These are phyloP conservation scores for Smithsoniella earleae DNA, from an alignment of 163 green algal species.

Conservation along the genomic window DNA sequence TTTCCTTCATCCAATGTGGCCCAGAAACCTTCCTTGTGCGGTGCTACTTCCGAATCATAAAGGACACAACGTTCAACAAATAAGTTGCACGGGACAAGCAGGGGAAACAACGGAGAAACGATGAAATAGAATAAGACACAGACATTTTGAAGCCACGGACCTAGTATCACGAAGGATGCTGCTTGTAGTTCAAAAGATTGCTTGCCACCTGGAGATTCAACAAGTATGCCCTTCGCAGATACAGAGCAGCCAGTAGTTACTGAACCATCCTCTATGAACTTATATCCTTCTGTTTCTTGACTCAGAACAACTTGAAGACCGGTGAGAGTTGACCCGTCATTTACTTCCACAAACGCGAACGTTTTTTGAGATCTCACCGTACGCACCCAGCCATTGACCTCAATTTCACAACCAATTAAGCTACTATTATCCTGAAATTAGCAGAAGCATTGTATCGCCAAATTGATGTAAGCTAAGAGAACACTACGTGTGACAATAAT, in stretches of 20 bases:
- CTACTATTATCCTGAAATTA: background rate
- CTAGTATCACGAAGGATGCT: conserved; percentile 18
- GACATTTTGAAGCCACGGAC: too few species aligned
- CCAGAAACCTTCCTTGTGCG: too few species aligned
- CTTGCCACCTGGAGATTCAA: conserved; percentile 30
- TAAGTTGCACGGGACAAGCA: too few species aligned
- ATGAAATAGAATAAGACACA: too few species aligned
- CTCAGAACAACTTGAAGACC: conserved; percentile 52
- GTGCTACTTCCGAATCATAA: too few species aligned
- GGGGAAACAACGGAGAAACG: background rate
- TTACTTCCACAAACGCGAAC: conserved; percentile 60
- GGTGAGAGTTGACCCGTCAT: conserved; percentile 48
- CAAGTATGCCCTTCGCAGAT: conserved; percentile 31
- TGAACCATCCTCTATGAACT: conserved; percentile 36
- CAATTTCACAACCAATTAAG: conserved; percentile 25
- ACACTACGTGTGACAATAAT: too few species aligned
- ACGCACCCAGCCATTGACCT: conserved; percentile 53
- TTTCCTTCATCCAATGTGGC: too few species aligned
- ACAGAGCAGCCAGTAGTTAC: conserved; percentile 36
- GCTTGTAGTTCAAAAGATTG: conserved; percentile 4
- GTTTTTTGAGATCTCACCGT: conserved; percentile 57
- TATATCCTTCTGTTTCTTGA: conserved; percentile 35
- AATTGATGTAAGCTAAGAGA: too few species aligned
- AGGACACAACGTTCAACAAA: too few species aligned
- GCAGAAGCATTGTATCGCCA: too few species aligned